Base-by-base conservation (phyloP, 495 filamentous ascomycete species). In the Thermothielavioides terrestris region DNA sequence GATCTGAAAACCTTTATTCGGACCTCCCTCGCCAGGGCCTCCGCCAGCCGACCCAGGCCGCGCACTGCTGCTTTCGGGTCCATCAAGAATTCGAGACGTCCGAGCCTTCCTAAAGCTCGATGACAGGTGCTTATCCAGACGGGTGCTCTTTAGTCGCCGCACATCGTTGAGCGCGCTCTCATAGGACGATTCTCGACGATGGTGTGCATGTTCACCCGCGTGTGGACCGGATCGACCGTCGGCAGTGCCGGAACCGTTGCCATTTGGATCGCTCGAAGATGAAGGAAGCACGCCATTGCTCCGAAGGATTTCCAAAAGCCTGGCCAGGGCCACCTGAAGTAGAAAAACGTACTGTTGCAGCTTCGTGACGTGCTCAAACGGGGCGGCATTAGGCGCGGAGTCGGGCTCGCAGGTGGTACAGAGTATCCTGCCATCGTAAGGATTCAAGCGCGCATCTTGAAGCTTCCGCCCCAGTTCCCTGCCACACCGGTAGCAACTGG, bases 141-240 rank as follows among this genome's bases (percentile, higher is more conserved):
- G 83, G 20, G 90, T 95, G 38, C 92, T 97, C 46, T 90, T 81
- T 44, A 97, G 67, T 50, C 92, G 78, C 49, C 85, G 82, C 68
- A 99, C 94, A 68, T 97, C 90, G 47, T 90, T 91, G 39, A 99
- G 84, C 21, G 91, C 92, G 66, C 94, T 91, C 66, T 95, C 89
- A 59, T 97, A 94, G 14, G 88, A 89, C 23, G 84, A 85, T 58
- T 80, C 81, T 39, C 84, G 73, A 21, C 74, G 67, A 49, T 74
- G 69, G 45, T 85, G 78, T 25, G 69, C 66, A 37, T 74, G 66
- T 30, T 77, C 77, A 11, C 80, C 86, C 17, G 73, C 80, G 61
- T 82, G 82, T 4, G 88, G 87, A 54, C 82, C 86, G 12, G 89
- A 88, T 42, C 86, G 77, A 14, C 83, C 82, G 42, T 88, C 84